Percentiles rank a stretch among this genome's conserved stretches.
Evolutionary conservation across 345 rosid genomes (phyloP).

Genomic region (Hibiscus mutabilis): DNA sequence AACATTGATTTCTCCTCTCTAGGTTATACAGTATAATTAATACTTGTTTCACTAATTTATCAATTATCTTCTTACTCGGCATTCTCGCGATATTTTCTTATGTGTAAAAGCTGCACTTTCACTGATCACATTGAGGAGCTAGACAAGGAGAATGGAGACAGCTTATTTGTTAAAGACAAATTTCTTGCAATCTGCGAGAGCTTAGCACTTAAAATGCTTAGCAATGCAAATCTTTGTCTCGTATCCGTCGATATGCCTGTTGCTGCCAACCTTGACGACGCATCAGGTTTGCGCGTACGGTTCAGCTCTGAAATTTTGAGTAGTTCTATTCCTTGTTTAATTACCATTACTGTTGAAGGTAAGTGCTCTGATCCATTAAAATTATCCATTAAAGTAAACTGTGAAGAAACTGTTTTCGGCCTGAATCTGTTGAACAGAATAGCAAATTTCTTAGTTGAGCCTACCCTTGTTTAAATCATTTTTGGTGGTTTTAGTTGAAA

Average conservation of each 20-base stretch:
- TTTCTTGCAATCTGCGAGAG: not conserved
- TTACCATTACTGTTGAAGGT: not conserved
- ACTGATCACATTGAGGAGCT: not conserved
- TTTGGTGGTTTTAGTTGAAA: not conserved
- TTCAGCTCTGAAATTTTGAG: not conserved
- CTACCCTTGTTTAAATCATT: not conserved
- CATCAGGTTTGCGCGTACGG: not conserved
- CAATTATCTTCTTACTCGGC: not conserved
- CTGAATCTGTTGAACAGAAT: not conserved
- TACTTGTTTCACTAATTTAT: not conserved
- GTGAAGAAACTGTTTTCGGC: slow-evolving; percentile 2
- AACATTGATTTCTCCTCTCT: not conserved
- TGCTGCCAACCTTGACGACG: not conserved
- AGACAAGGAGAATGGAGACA: not conserved
- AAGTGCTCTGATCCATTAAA: not conserved
- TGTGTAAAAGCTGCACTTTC: not conserved
- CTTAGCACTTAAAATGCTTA: not conserved
- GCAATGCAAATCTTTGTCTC: not conserved
- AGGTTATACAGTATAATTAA: not conserved
- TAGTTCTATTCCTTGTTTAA: not conserved
- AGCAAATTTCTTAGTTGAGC: not conserved
- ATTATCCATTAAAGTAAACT: not conserved
- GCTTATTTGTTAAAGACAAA: not conserved
- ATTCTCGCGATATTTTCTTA: not conserved
- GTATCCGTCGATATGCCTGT: not conserved